These are phyloP conservation scores for Baudoinia panamericana DNA, from an alignment of 495 filamentous ascomycete species.

Conservation along the genomic window DNA sequence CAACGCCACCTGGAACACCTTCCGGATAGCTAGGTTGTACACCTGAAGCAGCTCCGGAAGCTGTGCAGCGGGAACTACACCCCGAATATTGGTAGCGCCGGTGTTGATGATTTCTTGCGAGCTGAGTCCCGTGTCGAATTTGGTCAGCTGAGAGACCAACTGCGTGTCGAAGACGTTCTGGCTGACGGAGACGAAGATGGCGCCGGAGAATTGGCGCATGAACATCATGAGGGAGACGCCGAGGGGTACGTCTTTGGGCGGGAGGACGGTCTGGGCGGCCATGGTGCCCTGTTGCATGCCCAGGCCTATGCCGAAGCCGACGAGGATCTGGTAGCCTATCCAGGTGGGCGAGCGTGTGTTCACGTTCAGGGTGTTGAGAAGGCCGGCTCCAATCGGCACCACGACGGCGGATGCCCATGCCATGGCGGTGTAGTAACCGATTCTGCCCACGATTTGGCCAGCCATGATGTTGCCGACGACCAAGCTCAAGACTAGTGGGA, in stretches of 20 bases:
- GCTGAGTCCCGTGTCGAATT: constrained; percentile 38
- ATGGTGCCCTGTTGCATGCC: constrained; percentile 58
- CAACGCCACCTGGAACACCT: constrained; percentile 41
- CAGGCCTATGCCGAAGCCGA: constrained; percentile 55
- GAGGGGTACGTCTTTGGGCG: constrained; percentile 47
- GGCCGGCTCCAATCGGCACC: constrained; percentile 52
- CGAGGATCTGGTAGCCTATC: constrained; percentile 68
- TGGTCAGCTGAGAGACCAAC: constrained; percentile 27
- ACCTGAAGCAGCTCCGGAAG: constrained; percentile 32
- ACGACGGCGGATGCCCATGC: constrained; percentile 50
- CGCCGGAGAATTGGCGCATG: constrained; percentile 24
- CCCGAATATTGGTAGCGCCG: constrained; percentile 45
- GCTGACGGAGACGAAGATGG: constrained; percentile 27
- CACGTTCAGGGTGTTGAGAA: constrained; percentile 50
- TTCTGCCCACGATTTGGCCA: constrained; percentile 38
- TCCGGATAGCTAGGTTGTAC: constrained; percentile 46
- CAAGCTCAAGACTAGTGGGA: constrained; percentile 53
- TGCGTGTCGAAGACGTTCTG: constrained; percentile 25
- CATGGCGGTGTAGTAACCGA: constrained; percentile 69
- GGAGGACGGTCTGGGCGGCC: constrained; percentile 54
- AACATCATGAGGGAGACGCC: constrained; percentile 41
- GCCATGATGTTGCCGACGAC: constrained; percentile 46
- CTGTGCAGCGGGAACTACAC: constrained; percentile 34
- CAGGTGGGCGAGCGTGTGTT: constrained; percentile 44
- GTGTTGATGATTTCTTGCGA: constrained; percentile 39